Evolutionary conservation across 2,329 filamentous ascomycete genomes (phyloP), one percentile per base, ranked within the genome.

Genomic region (Fonsecaea nubica): DNA sequence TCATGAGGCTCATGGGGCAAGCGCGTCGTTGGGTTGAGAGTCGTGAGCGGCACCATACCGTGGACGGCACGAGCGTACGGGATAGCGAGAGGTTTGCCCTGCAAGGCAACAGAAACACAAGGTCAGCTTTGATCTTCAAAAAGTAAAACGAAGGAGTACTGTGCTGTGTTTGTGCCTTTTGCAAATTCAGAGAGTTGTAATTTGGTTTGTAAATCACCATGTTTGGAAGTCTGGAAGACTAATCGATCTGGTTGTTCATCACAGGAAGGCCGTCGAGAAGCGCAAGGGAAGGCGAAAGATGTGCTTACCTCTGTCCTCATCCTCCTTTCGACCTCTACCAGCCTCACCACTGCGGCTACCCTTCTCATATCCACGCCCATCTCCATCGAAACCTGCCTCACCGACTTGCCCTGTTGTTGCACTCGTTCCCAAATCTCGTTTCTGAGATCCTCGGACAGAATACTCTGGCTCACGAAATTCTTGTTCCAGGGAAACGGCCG

Each of bases 161-260:
- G 36, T 32, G 25, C 12, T 36, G 25, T 36, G 1, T 10, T 45
- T 7, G 32, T n/a, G n/a, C 36, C 64, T 64, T 64, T 64, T 61
- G 30, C 69, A 66, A 72, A 74, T 62, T 92, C 90, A 92, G 90
- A 90, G 87, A 90, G 87, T 89, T 87, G 85, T 85, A 86, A 87
- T 82, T 83, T 83, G 86, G 85, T 94, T 94, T 72, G 71, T 74
- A 78, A 79, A 79, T 74, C 80, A 97, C 92, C 92, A 95, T 89
- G 84, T 64, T 78, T 88, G 78, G 83, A 80, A 89, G 93, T 98
- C 93, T 97, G 97, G 85, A 96, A 97, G 94, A 98, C 94, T 97
- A 97, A 98, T 97, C 94, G 94, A 87, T 89, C 87, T 82, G 78
- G 85, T 87, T 81, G 84, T 86, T 92, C 89, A 91, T 91, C 89